Percentiles rank a stretch among this genome's conserved stretches.
phyloP scores from a whole-genome alignment of 805 yeast genomes.

The Lipomyces orientalis region DNA sequence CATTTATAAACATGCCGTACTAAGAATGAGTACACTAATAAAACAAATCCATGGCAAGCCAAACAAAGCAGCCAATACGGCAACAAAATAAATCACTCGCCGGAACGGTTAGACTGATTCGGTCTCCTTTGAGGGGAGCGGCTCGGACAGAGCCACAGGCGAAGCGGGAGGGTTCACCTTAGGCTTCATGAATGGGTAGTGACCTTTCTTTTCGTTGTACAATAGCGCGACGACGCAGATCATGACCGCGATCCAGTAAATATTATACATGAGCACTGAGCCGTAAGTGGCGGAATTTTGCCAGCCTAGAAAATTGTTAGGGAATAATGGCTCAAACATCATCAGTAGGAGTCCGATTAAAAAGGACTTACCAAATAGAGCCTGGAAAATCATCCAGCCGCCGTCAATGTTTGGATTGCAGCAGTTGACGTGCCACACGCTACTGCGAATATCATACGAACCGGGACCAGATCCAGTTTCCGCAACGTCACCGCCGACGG shows the following conservation, averaged over 20 bases:
- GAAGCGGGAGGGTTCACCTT: too few species aligned
- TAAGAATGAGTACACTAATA: too few species aligned
- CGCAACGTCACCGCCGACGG: constrained; percentile 93
- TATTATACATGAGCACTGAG: constrained; percentile 83
- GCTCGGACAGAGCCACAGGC: too few species aligned
- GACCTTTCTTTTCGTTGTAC: constrained; percentile 80
- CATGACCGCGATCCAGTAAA: constrained; percentile 82
- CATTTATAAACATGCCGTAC: too few species aligned
- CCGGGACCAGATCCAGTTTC: constrained; percentile 95
- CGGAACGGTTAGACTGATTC: too few species aligned
- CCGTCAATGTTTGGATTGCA: constrained; percentile 90
- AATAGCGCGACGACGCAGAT: constrained; percentile 63
- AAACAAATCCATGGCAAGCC: too few species aligned
- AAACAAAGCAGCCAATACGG: too few species aligned
- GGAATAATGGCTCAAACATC: neutral
- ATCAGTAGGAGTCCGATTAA: neutral
- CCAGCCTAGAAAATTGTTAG: constrained; percentile 55
- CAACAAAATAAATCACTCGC: too few species aligned
- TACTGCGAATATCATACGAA: constrained; percentile 76
- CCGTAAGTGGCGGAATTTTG: constrained; percentile 95
- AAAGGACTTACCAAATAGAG: constrained; percentile 65
- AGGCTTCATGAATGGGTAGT: constrained; percentile 22
- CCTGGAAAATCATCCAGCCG: constrained; percentile 97
- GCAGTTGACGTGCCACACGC: constrained; percentile 97
- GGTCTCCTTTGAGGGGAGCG: too few species aligned